Conservation (phyloP, 768 basidiomycete genomes). For the Favolaschia claudopus region DNA sequence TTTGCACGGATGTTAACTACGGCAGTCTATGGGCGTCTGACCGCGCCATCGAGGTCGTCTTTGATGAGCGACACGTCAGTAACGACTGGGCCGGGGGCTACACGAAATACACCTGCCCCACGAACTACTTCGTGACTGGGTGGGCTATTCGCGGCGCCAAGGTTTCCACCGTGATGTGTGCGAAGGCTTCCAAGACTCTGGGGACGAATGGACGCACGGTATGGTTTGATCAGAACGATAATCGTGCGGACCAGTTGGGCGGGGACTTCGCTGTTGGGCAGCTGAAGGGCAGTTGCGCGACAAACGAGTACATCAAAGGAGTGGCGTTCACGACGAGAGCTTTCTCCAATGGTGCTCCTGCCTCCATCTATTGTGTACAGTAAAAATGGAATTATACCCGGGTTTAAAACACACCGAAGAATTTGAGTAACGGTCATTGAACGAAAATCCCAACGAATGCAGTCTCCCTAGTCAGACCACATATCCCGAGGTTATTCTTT, state of each 20-base stretch:
- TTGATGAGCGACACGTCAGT: conserved; percentile 15
- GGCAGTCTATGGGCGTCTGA: conserved; percentile 10
- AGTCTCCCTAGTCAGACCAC: too few relatives aligned
- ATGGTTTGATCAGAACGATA: conserved; percentile 26
- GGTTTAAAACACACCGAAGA: background rate
- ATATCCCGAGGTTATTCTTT: too few relatives aligned
- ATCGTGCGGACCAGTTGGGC: conserved; percentile 10
- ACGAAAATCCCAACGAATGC: too few relatives aligned
- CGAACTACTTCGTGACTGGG: conserved; percentile 14
- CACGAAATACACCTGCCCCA: conserved; percentile 22
- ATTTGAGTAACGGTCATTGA: background rate
- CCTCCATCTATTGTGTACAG: conserved; percentile 4
- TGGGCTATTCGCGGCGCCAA: conserved; percentile 24
- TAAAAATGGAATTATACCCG: background rate
- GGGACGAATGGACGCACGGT: conserved; percentile 23
- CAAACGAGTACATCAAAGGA: conserved; percentile 19
- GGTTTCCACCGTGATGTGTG: conserved; percentile 20
- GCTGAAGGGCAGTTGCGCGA: conserved; percentile 17
- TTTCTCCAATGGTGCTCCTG: conserved; percentile 10
- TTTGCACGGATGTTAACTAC: conserved; percentile 20
- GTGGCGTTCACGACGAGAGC: conserved; percentile 23
- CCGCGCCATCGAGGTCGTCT: conserved; percentile 16
- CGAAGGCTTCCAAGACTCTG: conserved; percentile 2
- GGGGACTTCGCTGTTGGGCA: conserved; percentile 19
- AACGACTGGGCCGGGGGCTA: conserved; percentile 25